Base-by-base conservation (phyloP, 2,329 filamentous ascomycete species). In the Aspergillus ruber region DNA sequence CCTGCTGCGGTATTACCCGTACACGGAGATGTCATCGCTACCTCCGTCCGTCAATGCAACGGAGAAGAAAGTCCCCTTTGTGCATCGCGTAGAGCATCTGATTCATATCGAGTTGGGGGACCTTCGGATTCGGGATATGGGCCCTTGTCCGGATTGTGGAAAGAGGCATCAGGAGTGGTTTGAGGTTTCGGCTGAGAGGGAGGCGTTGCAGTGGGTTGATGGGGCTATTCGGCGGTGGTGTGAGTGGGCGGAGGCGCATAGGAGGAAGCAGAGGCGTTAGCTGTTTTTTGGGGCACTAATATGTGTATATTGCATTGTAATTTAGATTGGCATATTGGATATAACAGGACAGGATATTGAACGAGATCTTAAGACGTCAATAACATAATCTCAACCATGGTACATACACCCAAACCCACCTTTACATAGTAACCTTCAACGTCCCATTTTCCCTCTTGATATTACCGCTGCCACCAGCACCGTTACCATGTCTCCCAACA, bases 141-240 rank as follows among this genome's bases (percentile, higher is more conserved):
- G 65, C 15, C 79, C 80, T 45, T 98, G 93, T 60, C 75, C 76
- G 4, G 79, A 82, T 1, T 98, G 93, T 63, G 90, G 90, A 2
- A 84, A 83, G 61, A 84, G 89, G 58, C 93, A 98, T 67, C 76
- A 85, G 45, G 93, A 98, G 71, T 98, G 91, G 91, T 98, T 98
- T 65, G 87, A 94, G 70, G 83, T 96, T 1, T 82, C 88, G 52
- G 87, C 88, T 0, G 84, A 75, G 18, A 79, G 83, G 54, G 77
- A 84, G 23, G 87, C 84, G 0, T 77, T 97, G 3, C 80, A 77
- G 50, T 76, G 62, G 21, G 80, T 88, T 8, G 84, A 88, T 68
- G 82, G 86, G 55, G 81, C 90, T 50, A 83, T 95, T 36, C 81
- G 84, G 61, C 73, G 89, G 55, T 98, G 93, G 93, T 83, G 90